These are phyloP conservation scores for Ophiostoma ulmi DNA, from an alignment of 2,329 filamentous ascomycete species.

Conservation along the genomic window DNA sequence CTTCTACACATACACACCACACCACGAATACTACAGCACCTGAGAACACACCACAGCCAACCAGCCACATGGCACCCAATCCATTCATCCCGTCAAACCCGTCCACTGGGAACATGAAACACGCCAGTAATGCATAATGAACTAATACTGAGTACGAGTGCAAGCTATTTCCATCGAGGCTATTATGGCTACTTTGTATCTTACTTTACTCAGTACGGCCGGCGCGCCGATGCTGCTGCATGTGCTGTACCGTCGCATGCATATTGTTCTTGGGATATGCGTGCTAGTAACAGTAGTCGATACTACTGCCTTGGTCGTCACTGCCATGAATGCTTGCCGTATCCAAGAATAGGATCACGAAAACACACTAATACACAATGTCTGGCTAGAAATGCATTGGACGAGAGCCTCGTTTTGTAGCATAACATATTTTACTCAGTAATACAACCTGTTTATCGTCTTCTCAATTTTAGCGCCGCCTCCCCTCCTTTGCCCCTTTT, in stretches of 20 bases:
- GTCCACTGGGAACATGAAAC: slow-evolving; percentile 2
- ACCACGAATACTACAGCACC: background rate
- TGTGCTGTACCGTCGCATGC: too few species aligned
- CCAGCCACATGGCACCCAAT: background rate
- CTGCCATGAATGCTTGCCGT: too few species aligned
- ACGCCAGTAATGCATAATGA: background rate
- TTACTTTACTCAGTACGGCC: too few species aligned
- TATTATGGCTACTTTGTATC: too few species aligned
- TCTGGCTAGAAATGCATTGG: background rate
- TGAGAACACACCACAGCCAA: background rate
- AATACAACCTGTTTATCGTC: background rate
- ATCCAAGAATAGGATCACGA: too few species aligned
- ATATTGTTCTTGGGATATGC: too few species aligned
- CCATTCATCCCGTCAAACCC: background rate
- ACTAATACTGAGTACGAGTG: too few species aligned
- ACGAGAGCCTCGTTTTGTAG: slow-evolving; percentile 1
- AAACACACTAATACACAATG: background rate
- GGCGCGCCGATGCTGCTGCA: too few species aligned
- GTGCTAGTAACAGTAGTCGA: too few species aligned
- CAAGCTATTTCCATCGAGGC: too few species aligned
- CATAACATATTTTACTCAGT: background rate
- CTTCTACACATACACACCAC: background rate
- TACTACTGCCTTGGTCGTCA: too few species aligned
- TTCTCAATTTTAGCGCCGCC: background rate
- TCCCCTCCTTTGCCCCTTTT: background rate